Base-by-base conservation (phyloP, 495 filamentous ascomycete genomes). In the Xylaria cubensis region DNA sequence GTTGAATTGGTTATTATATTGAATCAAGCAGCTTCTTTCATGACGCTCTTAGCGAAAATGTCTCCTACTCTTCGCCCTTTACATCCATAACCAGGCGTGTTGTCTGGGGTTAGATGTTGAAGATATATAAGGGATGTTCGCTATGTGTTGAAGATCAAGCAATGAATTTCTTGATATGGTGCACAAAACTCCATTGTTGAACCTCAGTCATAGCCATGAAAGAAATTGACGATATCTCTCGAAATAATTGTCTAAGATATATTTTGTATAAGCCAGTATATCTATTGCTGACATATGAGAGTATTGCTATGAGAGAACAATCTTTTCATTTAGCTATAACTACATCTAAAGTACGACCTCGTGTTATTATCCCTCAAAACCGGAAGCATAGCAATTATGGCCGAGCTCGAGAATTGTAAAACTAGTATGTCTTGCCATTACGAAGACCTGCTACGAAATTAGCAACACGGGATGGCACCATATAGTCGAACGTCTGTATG, bases 391-490 rank as follows among this genome's bases (percentile, higher is more conserved):
- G 13, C 53, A 32, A 32, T 5, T 32, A 26, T 32, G 24, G 13
- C 12, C 26, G 21, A 56, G n/a, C n/a, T 17, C 24, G 7, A 17
- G 53, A 42, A 42, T 3, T 32, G 5, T 26, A 29, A 56, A 26
- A 56, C 29, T 32, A 13, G 2, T 64, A 42, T 15, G 42, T 50
- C 50, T 4, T 56, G 26, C 32, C 50, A 55, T 10, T 34, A 42
- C 15, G n/a, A 67, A 4, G 17, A 29, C 21, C 29, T 19, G 19
- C 1, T 51, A 36, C 15, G n/a, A 42, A 42, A 56, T 26, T 32
- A 67, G 41, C 19, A 67, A 56, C 48, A 55, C 29, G 48, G 19
- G 65, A 67, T 36, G 48, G 61, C 39, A 21, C 15, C 59, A 13
- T 17, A 41, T 17, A 24, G 24, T 26, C 9, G 29, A 5, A 15